Percentiles rank a stretch among this genome's conserved stretches.
Conservation (phyloP, 495 filamentous ascomycete species). For the Penicillium longicatenatum region DNA sequence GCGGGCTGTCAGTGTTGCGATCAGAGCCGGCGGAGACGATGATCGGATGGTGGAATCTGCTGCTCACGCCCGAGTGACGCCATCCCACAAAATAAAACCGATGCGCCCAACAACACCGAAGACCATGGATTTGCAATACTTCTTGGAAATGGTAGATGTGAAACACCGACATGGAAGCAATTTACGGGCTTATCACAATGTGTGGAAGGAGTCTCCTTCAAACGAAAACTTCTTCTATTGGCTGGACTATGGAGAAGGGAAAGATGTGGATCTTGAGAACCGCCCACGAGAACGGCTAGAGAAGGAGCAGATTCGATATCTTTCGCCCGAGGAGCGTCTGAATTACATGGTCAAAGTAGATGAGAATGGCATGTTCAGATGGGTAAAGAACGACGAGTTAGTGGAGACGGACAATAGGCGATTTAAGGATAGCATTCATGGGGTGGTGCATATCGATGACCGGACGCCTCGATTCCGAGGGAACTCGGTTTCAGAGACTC, state of each 20-base stretch:
- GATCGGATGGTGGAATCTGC: slow-evolving; percentile 28
- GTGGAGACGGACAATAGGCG: slow-evolving; percentile 71
- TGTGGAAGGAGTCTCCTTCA: slow-evolving; percentile 77
- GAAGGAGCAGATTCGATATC: slow-evolving; percentile 70
- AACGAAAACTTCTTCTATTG: slow-evolving; percentile 94
- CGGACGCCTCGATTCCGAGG: slow-evolving; percentile 50
- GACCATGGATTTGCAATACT: slow-evolving; percentile 87
- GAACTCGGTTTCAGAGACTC: slow-evolving; percentile 13
- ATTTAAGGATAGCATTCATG: slow-evolving; percentile 77
- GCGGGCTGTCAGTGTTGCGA: slow-evolving; percentile 67
- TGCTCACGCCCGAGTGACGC: slow-evolving; percentile 28
- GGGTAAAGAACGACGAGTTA: slow-evolving; percentile 75
- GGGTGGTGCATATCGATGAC: slow-evolving; percentile 70
- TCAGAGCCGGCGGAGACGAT: slow-evolving; percentile 66
- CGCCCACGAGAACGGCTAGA: slow-evolving; percentile 69
- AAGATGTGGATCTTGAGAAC: slow-evolving; percentile 53
- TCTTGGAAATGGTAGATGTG: slow-evolving; percentile 88
- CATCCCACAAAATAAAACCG: slow-evolving; percentile 27
- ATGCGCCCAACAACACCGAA: slow-evolving; percentile 57
- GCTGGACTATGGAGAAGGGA: slow-evolving; percentile 83
- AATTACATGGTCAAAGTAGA: slow-evolving; percentile 75
- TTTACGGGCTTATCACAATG: slow-evolving; percentile 77
- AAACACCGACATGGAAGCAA: slow-evolving; percentile 90
- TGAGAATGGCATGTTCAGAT: slow-evolving; percentile 65
- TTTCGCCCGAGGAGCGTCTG: slow-evolving; percentile 69